These are phyloP conservation scores for Megacollybia platyphylla DNA, from an alignment of 1,284 basidiomycete species.

Conservation along the genomic window DNA sequence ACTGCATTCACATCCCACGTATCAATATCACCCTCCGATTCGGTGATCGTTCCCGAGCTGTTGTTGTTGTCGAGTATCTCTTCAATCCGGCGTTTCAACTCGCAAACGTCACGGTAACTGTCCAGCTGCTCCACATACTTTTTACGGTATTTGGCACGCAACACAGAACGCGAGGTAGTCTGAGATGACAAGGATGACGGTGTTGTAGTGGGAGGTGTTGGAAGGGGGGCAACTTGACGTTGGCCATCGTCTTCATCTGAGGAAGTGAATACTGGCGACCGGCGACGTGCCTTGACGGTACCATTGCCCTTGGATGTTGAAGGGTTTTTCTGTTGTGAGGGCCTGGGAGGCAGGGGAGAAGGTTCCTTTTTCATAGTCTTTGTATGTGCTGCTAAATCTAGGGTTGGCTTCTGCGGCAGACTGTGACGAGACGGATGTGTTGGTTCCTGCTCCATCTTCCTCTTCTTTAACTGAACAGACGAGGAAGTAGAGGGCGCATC, in stretches of 20 bases:
- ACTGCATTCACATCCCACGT: conserved; percentile 42
- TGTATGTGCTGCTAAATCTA: conserved; percentile 10
- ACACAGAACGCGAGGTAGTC: conserved; percentile 25
- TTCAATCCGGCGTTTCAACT: conserved; percentile 35
- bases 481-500: conserved; percentile 9
- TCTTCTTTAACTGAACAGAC: conserved; percentile 18
- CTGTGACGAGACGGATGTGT: conserved; percentile 3
- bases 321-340: conserved; percentile 8
- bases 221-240: conserved; percentile 9
- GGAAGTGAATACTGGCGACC: conserved; percentile 44
- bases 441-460: conserved; percentile 20
- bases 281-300: conserved; percentile 20
- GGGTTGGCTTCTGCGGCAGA: conserved; percentile 16
- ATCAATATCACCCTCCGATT: conserved; percentile 34
- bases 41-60: conserved; percentile 19
- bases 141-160: conserved; percentile 37
- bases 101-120: conserved; percentile 28
- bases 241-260: conserved; percentile 40
- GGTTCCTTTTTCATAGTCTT: conserved; percentile 7
- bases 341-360: conserved; percentile 9
- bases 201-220: conserved; percentile 12
- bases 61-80: conserved; percentile 21
- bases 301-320: conserved; percentile 14
- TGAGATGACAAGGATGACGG: conserved; percentile 13
- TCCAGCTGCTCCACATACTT: conserved; percentile 37